These are phyloP conservation scores for Closterium sp. DNA, from an alignment of 139 green algal species.

Conservation along the genomic window DNA sequence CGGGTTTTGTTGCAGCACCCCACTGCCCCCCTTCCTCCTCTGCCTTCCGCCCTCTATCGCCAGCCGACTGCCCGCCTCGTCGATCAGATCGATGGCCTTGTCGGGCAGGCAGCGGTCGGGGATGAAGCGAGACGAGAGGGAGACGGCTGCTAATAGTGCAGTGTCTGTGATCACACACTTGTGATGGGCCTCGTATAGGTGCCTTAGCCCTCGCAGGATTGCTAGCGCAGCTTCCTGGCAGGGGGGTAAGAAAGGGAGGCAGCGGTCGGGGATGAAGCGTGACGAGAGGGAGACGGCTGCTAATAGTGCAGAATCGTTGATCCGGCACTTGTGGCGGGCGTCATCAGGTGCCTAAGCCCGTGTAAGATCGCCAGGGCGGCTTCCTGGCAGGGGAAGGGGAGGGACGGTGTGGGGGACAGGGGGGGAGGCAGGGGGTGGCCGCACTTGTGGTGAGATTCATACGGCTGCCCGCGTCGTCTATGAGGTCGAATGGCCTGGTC, in stretches of 20 bases:
- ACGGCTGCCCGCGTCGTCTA: slow-evolving; percentile 91
- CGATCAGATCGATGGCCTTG: slow-evolving; percentile 98
- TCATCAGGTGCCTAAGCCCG: slow-evolving; percentile 76
- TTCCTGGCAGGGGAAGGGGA: background rate
- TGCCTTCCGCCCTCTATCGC: slow-evolving; percentile 75
- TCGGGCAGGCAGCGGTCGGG: slow-evolving; percentile 85
- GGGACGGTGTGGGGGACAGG: background rate
- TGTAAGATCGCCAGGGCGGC: slow-evolving; percentile 77
- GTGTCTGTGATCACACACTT: slow-evolving; percentile 63
- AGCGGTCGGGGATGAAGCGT: slow-evolving; percentile 79
- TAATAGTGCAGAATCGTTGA: slow-evolving; percentile 61
- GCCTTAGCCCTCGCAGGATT: slow-evolving; percentile 75
- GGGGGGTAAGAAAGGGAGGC: slow-evolving; percentile 61
- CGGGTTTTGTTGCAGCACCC: slow-evolving; percentile 59
- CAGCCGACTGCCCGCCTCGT: slow-evolving; percentile 87
- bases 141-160: slow-evolving; percentile 60
- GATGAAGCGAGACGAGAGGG: slow-evolving; percentile 70
- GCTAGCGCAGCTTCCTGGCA: slow-evolving; percentile 60
- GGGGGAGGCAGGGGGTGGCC: background rate
- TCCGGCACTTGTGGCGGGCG: slow-evolving; percentile 73
- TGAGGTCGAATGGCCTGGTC: slow-evolving; percentile 96
- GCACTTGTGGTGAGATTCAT: slow-evolving; percentile 70
- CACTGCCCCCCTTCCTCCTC: slow-evolving; percentile 59
- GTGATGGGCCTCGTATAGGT: slow-evolving; percentile 88
- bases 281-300: slow-evolving; percentile 61